Percentiles rank a stretch among this genome's conserved stretches.
Conservation (phyloP, 306 rosid genomes). For the Geum urbanum region DNA sequence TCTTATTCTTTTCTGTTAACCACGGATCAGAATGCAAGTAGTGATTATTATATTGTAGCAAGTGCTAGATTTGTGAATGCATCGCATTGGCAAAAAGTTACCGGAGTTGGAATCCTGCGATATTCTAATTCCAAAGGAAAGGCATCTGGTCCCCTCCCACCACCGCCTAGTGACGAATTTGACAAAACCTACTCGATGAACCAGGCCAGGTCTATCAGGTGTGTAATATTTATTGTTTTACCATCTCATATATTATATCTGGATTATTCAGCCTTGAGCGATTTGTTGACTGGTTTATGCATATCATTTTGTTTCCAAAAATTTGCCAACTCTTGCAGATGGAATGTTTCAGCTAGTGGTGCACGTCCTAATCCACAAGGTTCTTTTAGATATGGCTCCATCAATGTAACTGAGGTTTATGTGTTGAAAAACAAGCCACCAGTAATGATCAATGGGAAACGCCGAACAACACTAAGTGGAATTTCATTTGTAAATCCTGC, state of each 20-base stretch:
- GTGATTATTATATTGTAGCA: slow-evolving; percentile 91
- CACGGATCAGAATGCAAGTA: slow-evolving; percentile 87
- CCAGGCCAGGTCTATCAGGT: slow-evolving; percentile 99
- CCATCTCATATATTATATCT: background rate
- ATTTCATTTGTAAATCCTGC: slow-evolving; percentile 69
- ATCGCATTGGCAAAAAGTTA: slow-evolving; percentile 74
- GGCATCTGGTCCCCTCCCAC: slow-evolving; percentile 86
- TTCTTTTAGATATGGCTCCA: slow-evolving; percentile 89
- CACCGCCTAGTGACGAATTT: slow-evolving; percentile 65
- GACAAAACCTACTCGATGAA: slow-evolving; percentile 98
- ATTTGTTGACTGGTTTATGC: background rate
- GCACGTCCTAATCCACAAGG: slow-evolving; percentile 99
- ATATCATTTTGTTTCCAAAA: slow-evolving; percentile 4
- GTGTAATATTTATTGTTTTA: slow-evolving; percentile 1
- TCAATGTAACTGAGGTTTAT: slow-evolving; percentile 84
- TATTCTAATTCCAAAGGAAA: slow-evolving; percentile 90
- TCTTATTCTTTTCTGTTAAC: slow-evolving; percentile 86
- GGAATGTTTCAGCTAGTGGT: slow-evolving; percentile 98
- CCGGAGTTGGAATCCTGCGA: slow-evolving; percentile 86
- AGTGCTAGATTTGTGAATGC: slow-evolving; percentile 91
- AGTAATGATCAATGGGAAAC: slow-evolving; percentile 57
- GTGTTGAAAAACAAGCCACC: slow-evolving; percentile 70
- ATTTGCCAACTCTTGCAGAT: slow-evolving; percentile 44
- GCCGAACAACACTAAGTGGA: slow-evolving; percentile 71
- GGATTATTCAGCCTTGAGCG: background rate